Evolutionary conservation across 1,139 yeast genomes (phyloP).

Genomic region (Kazachstania sp.): DNA sequence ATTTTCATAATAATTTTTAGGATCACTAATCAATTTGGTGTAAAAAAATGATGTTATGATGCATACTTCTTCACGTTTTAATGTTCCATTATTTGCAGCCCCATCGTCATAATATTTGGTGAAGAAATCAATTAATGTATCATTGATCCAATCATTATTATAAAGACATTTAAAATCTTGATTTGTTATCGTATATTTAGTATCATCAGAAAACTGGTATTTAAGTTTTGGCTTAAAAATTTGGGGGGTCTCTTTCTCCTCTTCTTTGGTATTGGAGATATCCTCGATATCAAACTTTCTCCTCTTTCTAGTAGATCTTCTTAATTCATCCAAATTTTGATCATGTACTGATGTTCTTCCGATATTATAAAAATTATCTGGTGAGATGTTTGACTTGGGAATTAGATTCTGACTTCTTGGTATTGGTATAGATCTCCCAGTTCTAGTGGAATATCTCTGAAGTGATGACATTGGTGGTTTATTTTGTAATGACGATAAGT

Average conservation of each 20-base stretch:
- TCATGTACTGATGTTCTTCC: not conserved
- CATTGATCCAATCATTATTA: slow-evolving; percentile 70
- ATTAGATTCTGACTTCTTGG: not conserved
- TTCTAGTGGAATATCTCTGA: not conserved
- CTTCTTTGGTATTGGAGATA: slow-evolving; percentile 32
- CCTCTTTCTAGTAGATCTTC: slow-evolving; percentile 7
- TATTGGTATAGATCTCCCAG: not conserved
- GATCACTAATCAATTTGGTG: slow-evolving; percentile 46
- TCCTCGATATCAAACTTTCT: not conserved
- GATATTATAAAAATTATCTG: slow-evolving; percentile 1
- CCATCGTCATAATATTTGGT: slow-evolving; percentile 45
- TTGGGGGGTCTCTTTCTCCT: slow-evolving; percentile 46
- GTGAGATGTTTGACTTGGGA: not conserved
- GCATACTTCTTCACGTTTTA: slow-evolving; percentile 36
- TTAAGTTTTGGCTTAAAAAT: slow-evolving; percentile 47
- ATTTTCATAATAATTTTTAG: slow-evolving; percentile 45
- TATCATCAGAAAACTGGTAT: slow-evolving; percentile 42
- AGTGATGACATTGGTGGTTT: not conserved
- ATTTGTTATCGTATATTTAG: slow-evolving; percentile 43
- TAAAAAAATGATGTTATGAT: slow-evolving; percentile 82
- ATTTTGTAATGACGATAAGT: slow-evolving; percentile 1
- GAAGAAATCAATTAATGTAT: slow-evolving; percentile 63
- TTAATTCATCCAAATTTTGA: not conserved
- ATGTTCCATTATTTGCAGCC: slow-evolving; percentile 15
- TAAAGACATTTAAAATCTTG: slow-evolving; percentile 62